Conservation (phyloP, 2,329 filamentous ascomycete species). For the Uncinocarpus reesii region DNA sequence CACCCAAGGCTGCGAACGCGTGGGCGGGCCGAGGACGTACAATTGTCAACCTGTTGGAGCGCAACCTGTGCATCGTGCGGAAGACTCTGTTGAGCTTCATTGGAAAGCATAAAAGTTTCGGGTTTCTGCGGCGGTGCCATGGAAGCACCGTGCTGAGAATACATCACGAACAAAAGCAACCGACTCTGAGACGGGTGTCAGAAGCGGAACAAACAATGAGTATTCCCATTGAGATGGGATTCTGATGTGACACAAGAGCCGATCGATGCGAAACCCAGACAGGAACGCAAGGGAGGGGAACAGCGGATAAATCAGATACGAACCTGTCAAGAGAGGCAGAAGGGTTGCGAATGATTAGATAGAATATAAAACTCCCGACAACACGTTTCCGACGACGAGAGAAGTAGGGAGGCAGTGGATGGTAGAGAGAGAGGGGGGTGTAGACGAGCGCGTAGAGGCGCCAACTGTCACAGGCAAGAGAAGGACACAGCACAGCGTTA, state of each 20-base stretch:
- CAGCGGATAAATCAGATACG: conserved; percentile 16
- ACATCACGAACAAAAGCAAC: conserved; percentile 45
- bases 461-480: too few relatives aligned
- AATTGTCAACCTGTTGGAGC: conserved; percentile 93
- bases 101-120: conserved; percentile 97
- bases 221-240: conserved; percentile 15
- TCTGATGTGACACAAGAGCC: conserved; percentile 29
- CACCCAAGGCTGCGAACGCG: not conserved
- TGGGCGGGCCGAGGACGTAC: conserved; percentile 46
- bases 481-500: not conserved
- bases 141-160: conserved; percentile 64
- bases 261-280: conserved; percentile 13
- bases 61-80: conserved; percentile 95
- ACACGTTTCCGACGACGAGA: conserved; percentile 1
- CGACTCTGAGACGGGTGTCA: conserved; percentile 17
- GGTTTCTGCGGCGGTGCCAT: conserved; percentile 94
- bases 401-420: not conserved
- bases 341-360: conserved; percentile 13
- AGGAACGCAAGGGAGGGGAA: conserved; percentile 9
- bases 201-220: conserved; percentile 17
- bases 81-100: conserved; percentile 89
- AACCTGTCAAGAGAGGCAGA: conserved; percentile 19
- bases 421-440: not conserved
- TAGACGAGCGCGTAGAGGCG: not conserved
- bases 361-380: not conserved